A percentile compares a stretch with the other conserved stretches of the same genome.
Conservation (phyloP, 345 rosid genomes). For the Salix brachista region DNA sequence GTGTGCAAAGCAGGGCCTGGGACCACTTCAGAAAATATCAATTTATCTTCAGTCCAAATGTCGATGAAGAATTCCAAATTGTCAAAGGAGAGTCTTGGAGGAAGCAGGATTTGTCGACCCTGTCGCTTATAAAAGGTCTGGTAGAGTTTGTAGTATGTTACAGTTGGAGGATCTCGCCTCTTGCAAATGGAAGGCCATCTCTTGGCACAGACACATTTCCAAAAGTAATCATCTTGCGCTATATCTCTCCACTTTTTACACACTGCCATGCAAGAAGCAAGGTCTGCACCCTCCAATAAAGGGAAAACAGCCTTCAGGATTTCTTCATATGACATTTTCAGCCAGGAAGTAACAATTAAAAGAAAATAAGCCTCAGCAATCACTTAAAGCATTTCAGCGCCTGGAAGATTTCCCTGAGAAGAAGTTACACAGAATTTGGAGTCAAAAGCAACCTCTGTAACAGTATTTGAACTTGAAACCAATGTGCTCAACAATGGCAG, state of each 20-base stretch:
- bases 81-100: constrained; percentile 75
- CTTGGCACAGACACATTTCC: constrained; percentile 82
- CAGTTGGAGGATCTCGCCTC: constrained; percentile 55
- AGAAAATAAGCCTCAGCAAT: constrained; percentile 8
- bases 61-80: constrained; percentile 77
- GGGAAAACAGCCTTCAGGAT: constrained; percentile 80
- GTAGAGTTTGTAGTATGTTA: constrained; percentile 63
- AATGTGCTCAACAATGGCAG: background rate
- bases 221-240: constrained; percentile 80
- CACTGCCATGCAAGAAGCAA: constrained; percentile 73
- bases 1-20: constrained; percentile 52
- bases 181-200: constrained; percentile 94
- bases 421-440: constrained; percentile 1
- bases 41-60: constrained; percentile 70
- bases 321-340: constrained; percentile 59
- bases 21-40: constrained; percentile 72
- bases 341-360: constrained; percentile 9
- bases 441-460: background rate
- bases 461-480: background rate
- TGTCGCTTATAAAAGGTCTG: constrained; percentile 57
- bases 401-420: background rate
- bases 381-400: constrained; percentile 2
- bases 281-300: constrained; percentile 66
- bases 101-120: constrained; percentile 43
- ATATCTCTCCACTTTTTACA: constrained; percentile 75